phyloP scores from a whole-genome alignment of 345 rosid species.

The Syzygium oleosum region DNA sequence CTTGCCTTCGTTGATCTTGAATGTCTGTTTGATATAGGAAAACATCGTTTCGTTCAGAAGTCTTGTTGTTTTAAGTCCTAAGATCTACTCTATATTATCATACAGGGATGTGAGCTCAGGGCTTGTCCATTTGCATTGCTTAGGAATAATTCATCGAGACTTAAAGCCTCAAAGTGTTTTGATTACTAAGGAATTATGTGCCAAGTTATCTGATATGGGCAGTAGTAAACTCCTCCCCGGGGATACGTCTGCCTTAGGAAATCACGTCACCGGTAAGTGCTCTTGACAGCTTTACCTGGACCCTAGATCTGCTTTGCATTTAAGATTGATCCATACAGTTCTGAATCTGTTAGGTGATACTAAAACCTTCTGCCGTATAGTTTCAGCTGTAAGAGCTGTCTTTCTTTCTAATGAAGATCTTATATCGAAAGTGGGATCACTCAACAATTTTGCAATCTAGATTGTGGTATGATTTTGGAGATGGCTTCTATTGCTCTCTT shows the following conservation, averaged over 20 bases:
- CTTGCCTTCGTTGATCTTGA: constrained; percentile 50
- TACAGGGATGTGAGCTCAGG: constrained; percentile 79
- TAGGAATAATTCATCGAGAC: constrained; percentile 88
- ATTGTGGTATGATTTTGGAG: too few species aligned
- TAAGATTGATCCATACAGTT: too few species aligned
- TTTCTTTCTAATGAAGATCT: neutral
- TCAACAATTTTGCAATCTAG: too few species aligned
- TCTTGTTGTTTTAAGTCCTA: neutral
- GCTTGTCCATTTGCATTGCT: constrained; percentile 73
- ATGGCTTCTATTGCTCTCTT: neutral
- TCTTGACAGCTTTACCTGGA: neutral
- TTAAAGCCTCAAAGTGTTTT: constrained; percentile 92
- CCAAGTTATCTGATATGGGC: constrained; percentile 96
- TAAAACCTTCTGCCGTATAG: too few species aligned
- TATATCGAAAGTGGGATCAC: neutral
- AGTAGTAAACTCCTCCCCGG: constrained; percentile 64
- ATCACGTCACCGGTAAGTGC: constrained; percentile 58
- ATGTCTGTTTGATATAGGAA: neutral
- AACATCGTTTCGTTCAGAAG: neutral
- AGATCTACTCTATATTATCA: neutral
- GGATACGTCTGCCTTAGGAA: constrained; percentile 72
- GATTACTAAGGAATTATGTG: constrained; percentile 58
- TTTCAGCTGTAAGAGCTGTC: neutral
- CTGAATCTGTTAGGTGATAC: neutral
- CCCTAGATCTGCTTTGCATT: neutral